These are phyloP conservation scores for Ballota nigra DNA, from an alignment of 257 asterid species.

Conservation along the genomic window DNA sequence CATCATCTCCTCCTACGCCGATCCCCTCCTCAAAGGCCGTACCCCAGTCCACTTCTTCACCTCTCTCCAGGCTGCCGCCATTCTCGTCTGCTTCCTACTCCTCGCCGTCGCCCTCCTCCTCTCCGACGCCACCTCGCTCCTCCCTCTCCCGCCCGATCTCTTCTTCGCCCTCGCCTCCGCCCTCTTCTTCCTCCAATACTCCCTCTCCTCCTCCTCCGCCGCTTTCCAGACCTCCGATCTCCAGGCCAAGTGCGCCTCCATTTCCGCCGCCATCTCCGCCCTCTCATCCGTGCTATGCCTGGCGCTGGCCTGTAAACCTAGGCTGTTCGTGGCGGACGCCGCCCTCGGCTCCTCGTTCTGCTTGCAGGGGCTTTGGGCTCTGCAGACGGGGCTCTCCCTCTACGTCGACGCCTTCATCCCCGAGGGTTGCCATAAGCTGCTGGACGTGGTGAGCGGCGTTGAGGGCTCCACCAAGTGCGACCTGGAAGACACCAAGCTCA, in stretches of 20 bases:
- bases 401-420: constrained; percentile 93
- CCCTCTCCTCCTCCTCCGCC: constrained; percentile 55
- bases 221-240: constrained; percentile 86
- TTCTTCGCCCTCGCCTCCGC: constrained; percentile 65
- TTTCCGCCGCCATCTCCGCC: constrained; percentile 55
- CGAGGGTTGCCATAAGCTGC: constrained; percentile 90
- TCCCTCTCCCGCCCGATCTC: constrained; percentile 68
- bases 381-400: constrained; percentile 83
- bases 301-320: constrained; percentile 54
- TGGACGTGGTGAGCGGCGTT: constrained; percentile 84
- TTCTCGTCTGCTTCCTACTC: constrained; percentile 64
- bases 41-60: constrained; percentile 79
- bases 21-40: constrained; percentile 45
- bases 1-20: constrained; percentile 43
- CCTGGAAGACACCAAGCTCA: constrained; percentile 81
- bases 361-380: constrained; percentile 86
- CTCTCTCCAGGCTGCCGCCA: constrained; percentile 68
- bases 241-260: constrained; percentile 66
- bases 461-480: constrained; percentile 98
- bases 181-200: constrained; percentile 64
- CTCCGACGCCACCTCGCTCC: constrained; percentile 62
- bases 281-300: constrained; percentile 50
- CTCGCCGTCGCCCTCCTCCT: constrained; percentile 52
- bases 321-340: constrained; percentile 59
- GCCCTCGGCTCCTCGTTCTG: constrained; percentile 61